Evolutionary conservation across 176 grass and related monocot genomes (phyloP), one percentile per base, ranked within the genome.

Genomic region (Dendrocalamus sinicus): DNA sequence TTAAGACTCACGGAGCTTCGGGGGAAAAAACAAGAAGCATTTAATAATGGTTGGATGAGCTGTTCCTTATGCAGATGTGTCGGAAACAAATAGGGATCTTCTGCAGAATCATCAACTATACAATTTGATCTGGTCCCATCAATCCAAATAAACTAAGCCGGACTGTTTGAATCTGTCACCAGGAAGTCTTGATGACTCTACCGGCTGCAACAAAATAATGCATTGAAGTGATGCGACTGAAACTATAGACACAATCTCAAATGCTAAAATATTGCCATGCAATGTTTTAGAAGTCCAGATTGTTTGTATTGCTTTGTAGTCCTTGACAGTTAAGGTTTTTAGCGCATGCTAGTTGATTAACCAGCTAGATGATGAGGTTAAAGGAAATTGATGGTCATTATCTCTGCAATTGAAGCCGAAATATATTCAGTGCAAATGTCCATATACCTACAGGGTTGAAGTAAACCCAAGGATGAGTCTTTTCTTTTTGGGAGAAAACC

Each of bases 161-260:
- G 8, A 82, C n/a, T 77, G 45, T 64, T 70, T 86, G 83, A 65
- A 55, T 41, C 7, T 12, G 47, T 46, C 35, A 64, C 55, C 72
- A 82, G 72, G 77, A 86, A 62, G 67, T 82, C 78, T 70, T 65
- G 57, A 41, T 66, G 60, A 13, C 13, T 83, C 81, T 28, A 90
- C 61, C 45, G 17, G 17, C 44, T 64, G 52, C 28, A 70, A 54
- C 16, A 72, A 81, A 82, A 86, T 82, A 72, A 82, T 57, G 6
- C 6, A 45, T 50, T 14, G 65, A 63, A 55, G 60, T 72, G 83
- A 82, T 78, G 88, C 37, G 83, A 79, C 79, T 63, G 28, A 55
- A 82, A 65, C 78, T 82, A 77, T 51, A 73, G 57, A 73, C 84
- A 73, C 79, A 73, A 50, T 28, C 84, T 78, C 47, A 78, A 84